These are phyloP conservation scores for Maudiozyma humilis DNA, from an alignment of 1,139 yeast species.

Conservation along the genomic window DNA sequence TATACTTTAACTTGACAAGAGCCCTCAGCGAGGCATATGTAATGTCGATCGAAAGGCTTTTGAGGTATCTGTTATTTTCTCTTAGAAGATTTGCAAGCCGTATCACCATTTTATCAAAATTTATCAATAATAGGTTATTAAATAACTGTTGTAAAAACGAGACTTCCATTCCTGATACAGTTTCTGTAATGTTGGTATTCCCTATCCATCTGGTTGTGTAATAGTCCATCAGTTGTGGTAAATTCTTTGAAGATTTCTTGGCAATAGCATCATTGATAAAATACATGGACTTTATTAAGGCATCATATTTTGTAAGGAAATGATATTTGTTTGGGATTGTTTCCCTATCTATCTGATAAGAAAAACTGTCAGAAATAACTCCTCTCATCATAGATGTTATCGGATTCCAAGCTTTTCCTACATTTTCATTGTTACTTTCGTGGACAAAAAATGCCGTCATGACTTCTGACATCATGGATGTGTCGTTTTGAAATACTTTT, in stretches of 20 bases:
- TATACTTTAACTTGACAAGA: constrained; percentile 15
- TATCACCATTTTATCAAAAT: constrained; percentile 31
- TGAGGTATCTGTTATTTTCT: constrained; percentile 8
- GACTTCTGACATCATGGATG: constrained; percentile 17
- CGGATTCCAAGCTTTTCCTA: background rate
- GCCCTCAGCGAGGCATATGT: constrained; percentile 13
- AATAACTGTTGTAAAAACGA: constrained; percentile 33
- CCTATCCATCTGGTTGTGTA: constrained; percentile 29
- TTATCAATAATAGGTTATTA: constrained; percentile 35
- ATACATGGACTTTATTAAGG: constrained; percentile 29
- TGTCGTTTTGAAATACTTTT: constrained; percentile 4
- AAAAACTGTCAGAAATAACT: too few species aligned
- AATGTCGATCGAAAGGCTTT: constrained; percentile 8
- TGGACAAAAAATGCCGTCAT: constrained; percentile 21
- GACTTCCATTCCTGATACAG: constrained; percentile 30
- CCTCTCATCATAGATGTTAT: too few species aligned
- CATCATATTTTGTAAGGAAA: constrained; percentile 23
- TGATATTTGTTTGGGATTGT: constrained; percentile 21
- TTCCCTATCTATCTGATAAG: too few species aligned
- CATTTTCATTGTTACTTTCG: constrained; percentile 9
- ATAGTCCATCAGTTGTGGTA: constrained; percentile 23
- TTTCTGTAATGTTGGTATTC: constrained; percentile 8
- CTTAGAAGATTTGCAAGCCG: constrained; percentile 16
- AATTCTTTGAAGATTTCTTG: constrained; percentile 24
- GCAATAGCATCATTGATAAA: constrained; percentile 30